Base-by-base conservation (phyloP, 768 basidiomycete species). In the Lactarius trivialis region DNA sequence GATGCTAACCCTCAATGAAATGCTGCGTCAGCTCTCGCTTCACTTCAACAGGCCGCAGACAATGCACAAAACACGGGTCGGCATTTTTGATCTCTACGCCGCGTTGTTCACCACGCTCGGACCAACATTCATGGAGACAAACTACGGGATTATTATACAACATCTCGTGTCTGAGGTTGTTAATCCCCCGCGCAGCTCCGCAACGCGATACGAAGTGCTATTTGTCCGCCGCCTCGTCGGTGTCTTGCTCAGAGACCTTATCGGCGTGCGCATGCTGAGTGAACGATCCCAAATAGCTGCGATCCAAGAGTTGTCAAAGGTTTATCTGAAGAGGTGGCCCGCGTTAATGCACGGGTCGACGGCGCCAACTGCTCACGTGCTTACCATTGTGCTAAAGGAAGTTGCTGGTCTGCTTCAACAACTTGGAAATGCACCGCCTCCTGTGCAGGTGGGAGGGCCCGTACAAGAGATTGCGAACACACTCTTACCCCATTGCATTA, bases 271-370 rank as follows among this genome's bases (percentile, higher is more conserved):
- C 63, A 87, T 97, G 81, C 75, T 98, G 65, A 89, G 89, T 63
- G 96, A 99, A 70, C 91, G 93, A 70, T 95, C 89, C 0, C 96
- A 98, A 73, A 95, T 98, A 51, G 77, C 79, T 30, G 95, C 95
- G 2, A 90, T 97, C 36, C 86, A 90, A 68, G 95, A 97, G 67
- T 76, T 97, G 45, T 85, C 91, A 0, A 85, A 79, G 37, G 78
- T 81, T 4, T 97, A 93, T 71, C 76, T 97, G 62, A 93, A 90
- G 73, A 82, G 91, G 56, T 98, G 93, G 93, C 93, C 94, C 1
- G 88, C 92, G 0, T 82, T 96, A 74, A 86, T 98, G 82, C 93
- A 93, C 11, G 92, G 91, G 7, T 87, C 91, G 66, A 76, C 76
- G 21, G 82, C 87, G 0, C 91, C 93, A 0, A 77, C 75, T 37